Evolutionary conservation across 768 basidiomycete genomes (phyloP).

Genomic region (Lyophyllum atratum): DNA sequence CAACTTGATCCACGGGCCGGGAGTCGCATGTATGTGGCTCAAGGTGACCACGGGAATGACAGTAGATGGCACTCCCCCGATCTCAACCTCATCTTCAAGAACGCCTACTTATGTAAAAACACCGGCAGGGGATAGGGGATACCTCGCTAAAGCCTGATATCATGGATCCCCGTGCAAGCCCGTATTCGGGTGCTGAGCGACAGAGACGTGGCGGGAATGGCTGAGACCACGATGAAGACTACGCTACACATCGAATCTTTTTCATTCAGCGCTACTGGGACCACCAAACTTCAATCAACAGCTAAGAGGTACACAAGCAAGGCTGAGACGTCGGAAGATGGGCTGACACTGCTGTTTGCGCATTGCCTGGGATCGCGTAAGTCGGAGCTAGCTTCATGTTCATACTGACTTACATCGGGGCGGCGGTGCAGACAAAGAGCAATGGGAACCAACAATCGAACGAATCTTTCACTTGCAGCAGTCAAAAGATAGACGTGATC

Average conservation of each 20-base stretch:
- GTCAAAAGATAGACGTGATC: slow-evolving; percentile 15
- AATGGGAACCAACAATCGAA: slow-evolving; percentile 38
- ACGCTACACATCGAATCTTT: slow-evolving; percentile 5
- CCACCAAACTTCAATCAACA: slow-evolving; percentile 10
- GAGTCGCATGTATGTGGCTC: too few species aligned
- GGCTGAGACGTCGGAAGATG: slow-evolving; percentile 1
- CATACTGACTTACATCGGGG: neutral
- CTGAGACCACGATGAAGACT: neutral
- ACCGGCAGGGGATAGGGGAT: too few species aligned
- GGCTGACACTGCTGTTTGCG: slow-evolving; percentile 17
- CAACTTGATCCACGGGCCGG: too few species aligned
- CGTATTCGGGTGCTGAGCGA: neutral
- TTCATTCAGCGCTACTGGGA: slow-evolving; percentile 1
- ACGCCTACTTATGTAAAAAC: too few species aligned
- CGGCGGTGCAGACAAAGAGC: slow-evolving; percentile 36
- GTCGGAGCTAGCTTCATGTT: neutral
- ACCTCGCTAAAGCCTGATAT: too few species aligned
- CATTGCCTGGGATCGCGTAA: slow-evolving; percentile 18
- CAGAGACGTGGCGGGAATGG: neutral
- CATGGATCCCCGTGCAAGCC: neutral
- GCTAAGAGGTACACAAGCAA: slow-evolving; percentile 17
- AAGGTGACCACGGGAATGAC: too few species aligned
- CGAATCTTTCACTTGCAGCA: slow-evolving; percentile 26
- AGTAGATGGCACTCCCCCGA: too few species aligned
- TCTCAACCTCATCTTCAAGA: too few species aligned